These are phyloP conservation scores for Solanum paucissectum DNA, from an alignment of 257 asterid species.

Conservation along the genomic window DNA sequence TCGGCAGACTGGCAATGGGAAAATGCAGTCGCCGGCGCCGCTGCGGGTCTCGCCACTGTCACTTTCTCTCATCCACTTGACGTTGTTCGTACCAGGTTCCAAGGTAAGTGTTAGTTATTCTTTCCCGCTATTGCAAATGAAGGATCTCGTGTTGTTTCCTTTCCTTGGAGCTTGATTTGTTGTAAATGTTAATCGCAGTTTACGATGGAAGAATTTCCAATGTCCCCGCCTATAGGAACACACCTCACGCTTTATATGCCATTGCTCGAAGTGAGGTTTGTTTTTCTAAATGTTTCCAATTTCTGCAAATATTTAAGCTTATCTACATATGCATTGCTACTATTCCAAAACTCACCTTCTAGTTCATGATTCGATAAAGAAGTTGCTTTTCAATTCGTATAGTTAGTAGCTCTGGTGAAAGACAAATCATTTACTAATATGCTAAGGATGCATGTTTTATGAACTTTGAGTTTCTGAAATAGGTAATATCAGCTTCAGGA, in stretches of 20 bases:
- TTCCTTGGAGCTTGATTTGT: neutral
- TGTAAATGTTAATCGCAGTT: slow-evolving; percentile 20
- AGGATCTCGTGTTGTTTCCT: neutral
- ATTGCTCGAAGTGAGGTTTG: slow-evolving; percentile 83
- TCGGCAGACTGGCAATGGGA: slow-evolving; percentile 83
- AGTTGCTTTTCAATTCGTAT: neutral
- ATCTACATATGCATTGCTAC: neutral
- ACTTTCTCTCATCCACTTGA: slow-evolving; percentile 84
- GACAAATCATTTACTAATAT: neutral
- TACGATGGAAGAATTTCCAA: slow-evolving; percentile 62
- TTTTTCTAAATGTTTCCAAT: neutral
- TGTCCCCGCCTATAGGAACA: slow-evolving; percentile 63
- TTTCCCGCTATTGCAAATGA: neutral
- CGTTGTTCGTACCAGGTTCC: slow-evolving; percentile 94
- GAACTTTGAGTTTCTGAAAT: neutral
- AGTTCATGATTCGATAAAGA: neutral
- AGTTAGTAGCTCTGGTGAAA: neutral
- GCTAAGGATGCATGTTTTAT: neutral
- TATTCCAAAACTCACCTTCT: neutral
- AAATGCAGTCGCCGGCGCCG: slow-evolving; percentile 90
- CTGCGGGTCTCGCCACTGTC: slow-evolving; percentile 83
- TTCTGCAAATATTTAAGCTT: neutral
- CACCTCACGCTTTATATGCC: slow-evolving; percentile 82
- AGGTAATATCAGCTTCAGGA: neutral
- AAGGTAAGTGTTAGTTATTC: slow-evolving; percentile 26